A percentile compares a stretch with the other conserved stretches of the same genome.
Evolutionary conservation across 2,329 filamentous ascomycete genomes (phyloP).

Genomic region (Colletotrichum tropicicola): DNA sequence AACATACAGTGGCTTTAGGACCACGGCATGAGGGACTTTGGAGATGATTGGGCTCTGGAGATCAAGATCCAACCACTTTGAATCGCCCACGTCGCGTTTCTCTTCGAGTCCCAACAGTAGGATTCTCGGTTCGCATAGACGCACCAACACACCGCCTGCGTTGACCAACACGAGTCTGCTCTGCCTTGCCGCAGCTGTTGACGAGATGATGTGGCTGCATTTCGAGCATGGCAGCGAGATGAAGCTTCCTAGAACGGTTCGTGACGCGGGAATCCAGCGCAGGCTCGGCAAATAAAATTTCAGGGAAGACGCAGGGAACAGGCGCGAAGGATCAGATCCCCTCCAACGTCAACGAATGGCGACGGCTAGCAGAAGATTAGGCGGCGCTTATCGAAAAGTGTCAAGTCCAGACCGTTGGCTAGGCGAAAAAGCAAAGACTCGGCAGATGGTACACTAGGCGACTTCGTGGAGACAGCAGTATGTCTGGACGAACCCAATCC

Average conservation of each 20-base stretch:
- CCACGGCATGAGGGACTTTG: not conserved
- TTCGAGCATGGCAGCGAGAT: not conserved
- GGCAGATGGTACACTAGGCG: not conserved
- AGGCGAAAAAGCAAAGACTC: not conserved
- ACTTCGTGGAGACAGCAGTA: not conserved
- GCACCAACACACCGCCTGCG: not conserved
- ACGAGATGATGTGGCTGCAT: conserved; percentile 22
- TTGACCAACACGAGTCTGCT: not conserved
- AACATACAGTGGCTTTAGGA: not conserved
- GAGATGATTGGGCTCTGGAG: not conserved
- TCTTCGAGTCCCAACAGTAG: not conserved
- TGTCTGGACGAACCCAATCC: not conserved
- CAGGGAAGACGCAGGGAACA: not conserved
- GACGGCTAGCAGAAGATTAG: not conserved
- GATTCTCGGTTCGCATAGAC: not conserved
- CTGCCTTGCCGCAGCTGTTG: conserved; percentile 3
- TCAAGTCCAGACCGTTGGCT: not conserved
- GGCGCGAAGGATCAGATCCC: conserved; percentile 27
- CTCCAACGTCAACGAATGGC: conserved; percentile 1
- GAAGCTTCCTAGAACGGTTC: not conserved
- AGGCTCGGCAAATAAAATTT: conserved; percentile 5
- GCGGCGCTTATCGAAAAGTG: conserved; percentile 6
- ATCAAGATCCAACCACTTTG: not conserved
- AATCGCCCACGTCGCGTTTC: not conserved
- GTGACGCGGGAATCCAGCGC: not conserved